phyloP scores from a whole-genome alignment of 2,329 filamentous ascomycete genomes.

The Aspergillus japonicus region DNA sequence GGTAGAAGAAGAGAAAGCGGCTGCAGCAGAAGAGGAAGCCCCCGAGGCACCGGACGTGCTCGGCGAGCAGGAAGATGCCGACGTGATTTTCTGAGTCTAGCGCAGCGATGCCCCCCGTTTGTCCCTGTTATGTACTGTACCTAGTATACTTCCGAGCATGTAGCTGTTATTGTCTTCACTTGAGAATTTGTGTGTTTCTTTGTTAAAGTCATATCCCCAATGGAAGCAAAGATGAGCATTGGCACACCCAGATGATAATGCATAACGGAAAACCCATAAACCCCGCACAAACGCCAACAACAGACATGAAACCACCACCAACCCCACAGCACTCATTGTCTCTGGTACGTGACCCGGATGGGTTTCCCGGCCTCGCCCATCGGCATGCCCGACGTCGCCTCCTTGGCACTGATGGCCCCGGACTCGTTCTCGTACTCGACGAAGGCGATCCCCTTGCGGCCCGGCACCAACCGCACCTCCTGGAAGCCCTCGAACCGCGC shows the following conservation, averaged over 20 bases:
- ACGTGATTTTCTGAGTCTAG: constrained; percentile 72
- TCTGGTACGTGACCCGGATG: constrained; percentile 95
- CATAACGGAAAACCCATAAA: constrained; percentile 10
- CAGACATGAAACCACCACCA: constrained; percentile 19
- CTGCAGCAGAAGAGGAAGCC: constrained; percentile 22
- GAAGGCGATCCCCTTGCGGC: constrained; percentile 85
- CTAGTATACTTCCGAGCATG: constrained; percentile 22
- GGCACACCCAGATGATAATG: not conserved
- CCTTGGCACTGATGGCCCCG: constrained; percentile 89
- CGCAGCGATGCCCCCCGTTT: constrained; percentile 21
- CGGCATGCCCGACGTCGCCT: constrained; percentile 82
- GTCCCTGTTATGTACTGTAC: constrained; percentile 21
- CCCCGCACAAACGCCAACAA: constrained; percentile 31
- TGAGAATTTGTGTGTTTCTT: constrained; percentile 1
- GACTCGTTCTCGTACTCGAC: constrained; percentile 92
- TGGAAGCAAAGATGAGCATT: not conserved
- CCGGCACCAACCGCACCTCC: constrained; percentile 86
- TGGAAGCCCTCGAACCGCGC: constrained; percentile 89
- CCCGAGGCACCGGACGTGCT: constrained; percentile 63
- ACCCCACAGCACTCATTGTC: constrained; percentile 59
- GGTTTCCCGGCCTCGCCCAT: constrained; percentile 71
- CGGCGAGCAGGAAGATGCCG: constrained; percentile 73
- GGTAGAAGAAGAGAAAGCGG: not conserved
- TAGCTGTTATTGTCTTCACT: constrained; percentile 13
- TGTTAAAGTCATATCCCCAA: not conserved